Conservation (phyloP, 345 rosid genomes). For the Hypericum perforatum region DNA sequence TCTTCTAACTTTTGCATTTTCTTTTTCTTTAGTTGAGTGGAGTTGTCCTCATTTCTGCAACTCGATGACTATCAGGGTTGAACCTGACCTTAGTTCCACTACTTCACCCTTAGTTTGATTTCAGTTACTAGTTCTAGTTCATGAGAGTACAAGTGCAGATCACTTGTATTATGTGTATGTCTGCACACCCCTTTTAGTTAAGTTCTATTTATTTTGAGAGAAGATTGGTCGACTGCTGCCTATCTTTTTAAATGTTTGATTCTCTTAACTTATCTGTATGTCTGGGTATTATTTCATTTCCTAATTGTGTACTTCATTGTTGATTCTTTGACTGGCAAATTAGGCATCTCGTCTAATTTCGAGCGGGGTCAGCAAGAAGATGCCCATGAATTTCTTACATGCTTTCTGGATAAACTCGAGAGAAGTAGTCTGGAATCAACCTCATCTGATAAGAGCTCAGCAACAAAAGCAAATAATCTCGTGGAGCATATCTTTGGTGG, state of each 20-base stretch:
- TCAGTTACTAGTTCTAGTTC: no score
- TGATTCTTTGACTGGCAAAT: constrained; percentile 31
- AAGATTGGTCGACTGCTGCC: no score
- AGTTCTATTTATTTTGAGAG: no score
- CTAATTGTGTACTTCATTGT: neutral
- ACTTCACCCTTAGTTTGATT: no score
- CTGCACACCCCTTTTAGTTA: no score
- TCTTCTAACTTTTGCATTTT: neutral
- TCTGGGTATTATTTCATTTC: neutral
- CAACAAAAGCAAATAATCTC: constrained; percentile 29
- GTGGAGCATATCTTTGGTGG: constrained; percentile 63
- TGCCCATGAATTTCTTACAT: constrained; percentile 79
- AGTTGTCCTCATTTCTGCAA: no score
- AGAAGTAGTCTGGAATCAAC: constrained; percentile 38
- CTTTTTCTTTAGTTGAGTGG: neutral
- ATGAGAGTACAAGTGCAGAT: no score
- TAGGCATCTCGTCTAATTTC: constrained; percentile 53
- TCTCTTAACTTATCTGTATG: neutral
- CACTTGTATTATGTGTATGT: no score
- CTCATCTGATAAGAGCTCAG: constrained; percentile 11
- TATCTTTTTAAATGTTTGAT: no score
- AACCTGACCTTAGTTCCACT: no score
- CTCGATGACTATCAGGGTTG: no score
- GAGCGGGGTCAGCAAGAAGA: constrained; percentile 63
- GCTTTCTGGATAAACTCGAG: constrained; percentile 63